Percentiles rank a stretch among this genome's conserved stretches.
These are phyloP conservation scores for Ophiosphaerella narmari DNA, from an alignment of 2,329 filamentous ascomycete species.

Conservation along the genomic window DNA sequence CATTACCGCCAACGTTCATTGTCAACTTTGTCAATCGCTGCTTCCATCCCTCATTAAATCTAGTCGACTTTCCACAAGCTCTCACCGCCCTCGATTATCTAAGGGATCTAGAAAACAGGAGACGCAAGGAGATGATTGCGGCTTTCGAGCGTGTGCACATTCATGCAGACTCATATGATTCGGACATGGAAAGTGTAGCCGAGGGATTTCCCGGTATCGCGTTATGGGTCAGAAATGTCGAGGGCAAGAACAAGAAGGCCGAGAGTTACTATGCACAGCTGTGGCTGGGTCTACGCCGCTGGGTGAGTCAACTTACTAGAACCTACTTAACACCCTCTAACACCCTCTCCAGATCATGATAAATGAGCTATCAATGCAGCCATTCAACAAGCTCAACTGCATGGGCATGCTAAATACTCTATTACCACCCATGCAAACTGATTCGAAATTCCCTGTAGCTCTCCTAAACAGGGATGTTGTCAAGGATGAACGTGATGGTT, in stretches of 20 bases:
- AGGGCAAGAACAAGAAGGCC: constrained; percentile 47
- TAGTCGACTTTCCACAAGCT: constrained; percentile 69
- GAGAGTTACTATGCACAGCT: constrained; percentile 60
- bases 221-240: constrained; percentile 59
- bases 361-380: constrained; percentile 66
- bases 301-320: constrained; percentile 54
- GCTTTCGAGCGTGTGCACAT: constrained; percentile 61
- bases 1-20: constrained; percentile 66
- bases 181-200: constrained; percentile 54
- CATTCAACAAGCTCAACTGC: constrained; percentile 69
- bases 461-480: constrained; percentile 59
- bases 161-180: constrained; percentile 52
- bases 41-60: constrained; percentile 60
- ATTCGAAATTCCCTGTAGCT: constrained; percentile 50
- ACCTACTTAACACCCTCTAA: constrained; percentile 7
- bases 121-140: constrained; percentile 61
- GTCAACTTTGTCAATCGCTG: constrained; percentile 64
- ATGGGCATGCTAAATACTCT: constrained; percentile 71
- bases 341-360: constrained; percentile 58
- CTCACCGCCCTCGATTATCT: constrained; percentile 69
- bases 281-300: constrained; percentile 65
- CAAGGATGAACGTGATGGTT: constrained; percentile 62
- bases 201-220: constrained; percentile 59
- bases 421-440: constrained; percentile 59
- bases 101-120: constrained; percentile 64